A percentile compares a stretch with the other conserved stretches of the same genome.
Evolutionary conservation across 306 rosid genomes (phyloP).

Genomic region (Oxytropis ochrocephala): DNA sequence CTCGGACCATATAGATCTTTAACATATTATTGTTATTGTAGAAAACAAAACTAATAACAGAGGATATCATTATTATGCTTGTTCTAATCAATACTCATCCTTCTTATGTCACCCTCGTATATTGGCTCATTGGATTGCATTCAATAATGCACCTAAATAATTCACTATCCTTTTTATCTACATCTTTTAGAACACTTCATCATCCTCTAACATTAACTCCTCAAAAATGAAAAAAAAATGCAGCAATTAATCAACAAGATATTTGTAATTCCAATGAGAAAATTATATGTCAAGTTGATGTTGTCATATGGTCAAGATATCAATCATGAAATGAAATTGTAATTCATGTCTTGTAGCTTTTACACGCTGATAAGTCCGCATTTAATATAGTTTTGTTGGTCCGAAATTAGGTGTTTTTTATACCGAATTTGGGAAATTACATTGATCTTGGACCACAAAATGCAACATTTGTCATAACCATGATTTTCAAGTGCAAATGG

Average conservation of each 20-base stretch:
- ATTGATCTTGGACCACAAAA: too few species aligned
- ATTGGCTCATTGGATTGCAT: slow-evolving; percentile 13
- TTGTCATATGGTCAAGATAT: neutral
- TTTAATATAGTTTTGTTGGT: too few species aligned
- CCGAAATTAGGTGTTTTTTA: too few species aligned
- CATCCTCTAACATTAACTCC: neutral
- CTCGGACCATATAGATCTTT: slow-evolving; percentile 18
- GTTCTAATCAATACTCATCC: slow-evolving; percentile 28
- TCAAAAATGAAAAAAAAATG: neutral
- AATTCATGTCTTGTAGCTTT: neutral
- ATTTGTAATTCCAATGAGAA: neutral
- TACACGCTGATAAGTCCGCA: too few species aligned
- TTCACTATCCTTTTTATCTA: slow-evolving; percentile 33
- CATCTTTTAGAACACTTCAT: slow-evolving; percentile 7
- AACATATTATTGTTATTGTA: neutral
- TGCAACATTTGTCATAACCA: too few species aligned
- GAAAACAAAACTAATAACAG: neutral
- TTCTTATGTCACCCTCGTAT: slow-evolving; percentile 29
- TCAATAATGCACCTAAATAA: slow-evolving; percentile 41
- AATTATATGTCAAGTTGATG: neutral
- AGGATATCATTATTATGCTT: slow-evolving; percentile 15
- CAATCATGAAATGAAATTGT: neutral
- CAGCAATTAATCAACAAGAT: neutral
- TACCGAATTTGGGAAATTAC: too few species aligned
- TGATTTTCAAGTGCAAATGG: too few species aligned